phyloP scores from a whole-genome alignment of 257 asterid genomes.

The Echium plantagineum region DNA sequence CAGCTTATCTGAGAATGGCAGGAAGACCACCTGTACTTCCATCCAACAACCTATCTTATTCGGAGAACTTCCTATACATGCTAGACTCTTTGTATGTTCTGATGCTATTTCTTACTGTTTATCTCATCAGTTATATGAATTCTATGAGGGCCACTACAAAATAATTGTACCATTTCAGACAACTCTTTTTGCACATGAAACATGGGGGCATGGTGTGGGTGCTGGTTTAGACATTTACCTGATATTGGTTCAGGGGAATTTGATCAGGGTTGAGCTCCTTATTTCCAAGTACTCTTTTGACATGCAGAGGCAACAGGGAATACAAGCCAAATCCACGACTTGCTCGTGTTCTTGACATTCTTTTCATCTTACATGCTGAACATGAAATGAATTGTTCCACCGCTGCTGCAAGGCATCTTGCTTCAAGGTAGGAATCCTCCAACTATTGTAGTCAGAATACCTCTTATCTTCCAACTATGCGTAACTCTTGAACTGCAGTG shows the following conservation, averaged over 20 bases:
- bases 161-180: too few species aligned
- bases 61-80: constrained; percentile 97
- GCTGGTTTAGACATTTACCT: too few species aligned
- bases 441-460: neutral
- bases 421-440: constrained; percentile 57
- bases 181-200: too few species aligned
- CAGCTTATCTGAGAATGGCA: constrained; percentile 97
- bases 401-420: constrained; percentile 97
- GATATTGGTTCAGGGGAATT: too few species aligned
- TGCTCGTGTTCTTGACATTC: constrained; percentile 93
- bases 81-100: constrained; percentile 87
- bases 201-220: too few species aligned
- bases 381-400: constrained; percentile 99
- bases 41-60: constrained; percentile 81
- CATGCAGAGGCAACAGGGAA: constrained; percentile 82
- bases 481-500: constrained; percentile 41
- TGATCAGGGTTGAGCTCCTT: too few species aligned
- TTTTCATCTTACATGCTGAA: constrained; percentile 90
- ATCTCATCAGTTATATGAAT: constrained; percentile 5
- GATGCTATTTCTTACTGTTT: constrained; percentile 7
- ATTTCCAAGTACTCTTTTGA: neutral
- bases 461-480: constrained; percentile 3
- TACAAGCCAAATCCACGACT: constrained; percentile 93
- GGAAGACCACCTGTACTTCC: constrained; percentile 99
- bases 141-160: too few species aligned